Evolutionary conservation across 1,284 basidiomycete species (phyloP), one percentile per base, ranked within the genome.

Genomic region (Termitomyces sp.): DNA sequence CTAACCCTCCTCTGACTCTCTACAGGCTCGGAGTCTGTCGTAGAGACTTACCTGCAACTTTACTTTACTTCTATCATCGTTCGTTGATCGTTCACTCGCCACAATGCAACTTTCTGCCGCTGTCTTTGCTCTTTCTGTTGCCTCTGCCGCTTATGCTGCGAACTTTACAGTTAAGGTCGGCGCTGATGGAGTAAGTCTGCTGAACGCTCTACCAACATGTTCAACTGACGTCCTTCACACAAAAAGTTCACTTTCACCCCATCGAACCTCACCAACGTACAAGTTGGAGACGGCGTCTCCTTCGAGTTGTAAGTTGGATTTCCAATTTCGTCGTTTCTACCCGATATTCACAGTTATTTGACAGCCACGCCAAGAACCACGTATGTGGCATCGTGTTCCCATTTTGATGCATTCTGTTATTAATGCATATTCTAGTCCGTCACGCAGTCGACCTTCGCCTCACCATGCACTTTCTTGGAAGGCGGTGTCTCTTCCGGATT

Each of bases 31-130:
- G 58, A 55, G 58, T 58, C 53, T 50, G 44, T 59, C 51, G 30
- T 48, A 62, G 58, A 61, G 59, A 64, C 61, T 33, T 55, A 44
- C 21, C 11, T 37, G 14, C 47, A 59, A 55, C 39, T 47, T 50
- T 59, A 43, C 50, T 50, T 59, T 56, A 16, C 46, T 4, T 38
- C 45, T 28, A 47, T 40, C 6, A 30, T 37, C 52, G 16, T 33
- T 28, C n/a, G 28, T 47, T 38, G 21, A 28, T 46, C 33, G 33
- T 50, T 53, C 50, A 43, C 49, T 37, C 9, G 40, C 28, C 33
- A 76, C 68, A 62, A 83, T 83, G 80, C 76, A 69, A 66, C 77
- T 77, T 71, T 74, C 75, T 59, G 55, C 75, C 24, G 48, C 50
- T 46, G 8, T 55, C 31, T 28, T 54, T 47, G 55, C 46, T 34